Conservation (phyloP, 1,284 basidiomycete genomes). For the Trametes sp. region DNA sequence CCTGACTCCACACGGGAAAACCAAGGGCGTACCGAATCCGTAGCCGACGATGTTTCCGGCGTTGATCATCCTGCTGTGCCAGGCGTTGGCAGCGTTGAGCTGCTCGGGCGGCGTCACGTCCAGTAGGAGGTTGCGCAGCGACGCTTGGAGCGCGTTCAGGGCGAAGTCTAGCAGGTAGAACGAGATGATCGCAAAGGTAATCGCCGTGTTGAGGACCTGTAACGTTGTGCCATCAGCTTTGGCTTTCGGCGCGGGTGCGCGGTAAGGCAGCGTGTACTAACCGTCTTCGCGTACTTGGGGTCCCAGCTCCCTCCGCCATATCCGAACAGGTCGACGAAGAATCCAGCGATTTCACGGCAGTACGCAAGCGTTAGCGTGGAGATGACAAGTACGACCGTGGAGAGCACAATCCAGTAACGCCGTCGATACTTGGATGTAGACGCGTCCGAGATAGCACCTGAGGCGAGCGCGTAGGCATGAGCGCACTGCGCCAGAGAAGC, state of each 20-base stretch:
- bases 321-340: slow-evolving; percentile 82
- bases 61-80: slow-evolving; percentile 96
- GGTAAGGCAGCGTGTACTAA: slow-evolving; percentile 41
- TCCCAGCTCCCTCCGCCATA: slow-evolving; percentile 92
- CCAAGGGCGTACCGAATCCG: slow-evolving; percentile 69
- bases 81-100: slow-evolving; percentile 94
- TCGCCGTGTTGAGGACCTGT: slow-evolving; percentile 76
- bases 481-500: background rate
- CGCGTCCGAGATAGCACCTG: slow-evolving; percentile 93
- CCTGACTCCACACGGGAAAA: background rate
- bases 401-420: slow-evolving; percentile 88
- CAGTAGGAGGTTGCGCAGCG: slow-evolving; percentile 89
- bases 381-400: slow-evolving; percentile 77
- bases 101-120: slow-evolving; percentile 90
- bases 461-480: background rate
- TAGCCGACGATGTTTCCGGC: slow-evolving; percentile 95
- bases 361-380: slow-evolving; percentile 86
- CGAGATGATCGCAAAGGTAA: slow-evolving; percentile 86
- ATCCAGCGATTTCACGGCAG: slow-evolving; percentile 76
- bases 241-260: background rate
- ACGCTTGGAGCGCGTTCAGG: slow-evolving; percentile 94
- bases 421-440: slow-evolving; percentile 89
- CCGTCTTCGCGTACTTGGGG: slow-evolving; percentile 71
- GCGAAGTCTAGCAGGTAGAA: slow-evolving; percentile 97
- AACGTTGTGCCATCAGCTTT: background rate